Base-by-base conservation (phyloP, 2,329 filamentous ascomycete genomes). In the Aspergillus novoparasiticus region DNA sequence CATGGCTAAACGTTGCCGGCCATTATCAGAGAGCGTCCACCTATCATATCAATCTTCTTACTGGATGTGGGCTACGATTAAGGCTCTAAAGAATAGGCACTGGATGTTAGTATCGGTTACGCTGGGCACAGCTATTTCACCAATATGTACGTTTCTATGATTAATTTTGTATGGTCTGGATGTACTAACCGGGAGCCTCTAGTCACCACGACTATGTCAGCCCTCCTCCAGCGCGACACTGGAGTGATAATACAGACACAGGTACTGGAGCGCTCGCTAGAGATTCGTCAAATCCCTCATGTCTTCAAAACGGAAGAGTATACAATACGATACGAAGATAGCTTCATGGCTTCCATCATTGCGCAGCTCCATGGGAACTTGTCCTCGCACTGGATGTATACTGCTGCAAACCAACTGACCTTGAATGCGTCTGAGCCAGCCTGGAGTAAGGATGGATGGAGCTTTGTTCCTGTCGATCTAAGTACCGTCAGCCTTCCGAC, bases 371-470 rank as follows among this genome's bases (percentile, higher is more conserved):
- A 45, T 26, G 23, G 43, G 19, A 57, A 57, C n/a, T 34, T 57
- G 2, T 30, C 39, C 26, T 30, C 55, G 4, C 55, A 57, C 26
- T 57, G 55, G 55, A 57, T 57, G 26, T 57, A 57, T 28, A 58
- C 56, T 19, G 56, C 43, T 23, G 26, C 56, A 36, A 58, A 58
- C n/a, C 56, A 58, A 28, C 56, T 58, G 5, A 36, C 45, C 14
- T n/a, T 58, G 55, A 46, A 46, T 39, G 55, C 41, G 12, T 57
- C 55, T 19, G 39, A 57, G 39, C 55, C 55, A 19, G 55, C 55
- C n/a, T 57, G 55, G 55, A 57, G 55, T 21, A 57, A 57, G n/a
- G 55, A 34, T 34, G 55, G 55, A 19, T 57, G 55, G 55, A 57
- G 55, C 41, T 57, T 57, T 46, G 55, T 46, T 21, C 55, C 55